Evolutionary conservation across 352 stramenopile genomes (phyloP), one percentile per base, ranked within the genome.

Genomic region (Aphanomyces cochlioides): DNA sequence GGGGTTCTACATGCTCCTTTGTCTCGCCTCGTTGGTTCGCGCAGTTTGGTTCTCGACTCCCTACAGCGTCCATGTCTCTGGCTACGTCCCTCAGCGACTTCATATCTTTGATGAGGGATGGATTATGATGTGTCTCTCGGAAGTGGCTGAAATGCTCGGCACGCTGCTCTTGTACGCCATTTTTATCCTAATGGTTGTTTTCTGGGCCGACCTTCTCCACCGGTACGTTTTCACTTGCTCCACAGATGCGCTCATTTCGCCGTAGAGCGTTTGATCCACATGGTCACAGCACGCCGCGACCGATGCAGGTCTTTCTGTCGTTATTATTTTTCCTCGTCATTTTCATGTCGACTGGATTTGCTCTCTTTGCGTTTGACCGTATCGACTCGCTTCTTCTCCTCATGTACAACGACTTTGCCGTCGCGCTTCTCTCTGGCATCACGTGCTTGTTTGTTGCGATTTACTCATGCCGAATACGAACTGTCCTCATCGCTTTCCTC

Each of bases 161-260:
- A 97, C 90, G 19, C 84, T 98, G 56, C 81, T 95, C n/a, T 81
- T 99, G 37, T 98, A 98, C 79, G 95, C 88, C 65, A 97, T 99
- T 74, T 98, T 99, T 72, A 96, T 99, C 70, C 85, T 99, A 17
- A 98, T 98, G 77, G 81, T 98, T 50, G 94, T 99, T 28, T 98
- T 98, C 80, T 99, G 96, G 96, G 93, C 96, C 5, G 93, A 99
- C 77, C 98, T 99, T 84, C 79, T 99, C 40, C 97, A 97, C 58
- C 95, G 96, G 72, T 92, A 87, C 65, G 88, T 88, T 72, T 81
- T 72, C 81, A 79, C 45, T 79, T 78, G 2, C 73, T 77, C 1
- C 73, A 77, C 28, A 68, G 8, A 13, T 57, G 7, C 58, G 2
- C 85, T 15, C 84, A 93, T 60, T 81, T 86, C 58, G 82, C 75